Percentiles rank a stretch among this genome's conserved stretches.
phyloP scores from a whole-genome alignment of 2,329 filamentous ascomycete genomes.

The Tricladium varicosporioides region DNA sequence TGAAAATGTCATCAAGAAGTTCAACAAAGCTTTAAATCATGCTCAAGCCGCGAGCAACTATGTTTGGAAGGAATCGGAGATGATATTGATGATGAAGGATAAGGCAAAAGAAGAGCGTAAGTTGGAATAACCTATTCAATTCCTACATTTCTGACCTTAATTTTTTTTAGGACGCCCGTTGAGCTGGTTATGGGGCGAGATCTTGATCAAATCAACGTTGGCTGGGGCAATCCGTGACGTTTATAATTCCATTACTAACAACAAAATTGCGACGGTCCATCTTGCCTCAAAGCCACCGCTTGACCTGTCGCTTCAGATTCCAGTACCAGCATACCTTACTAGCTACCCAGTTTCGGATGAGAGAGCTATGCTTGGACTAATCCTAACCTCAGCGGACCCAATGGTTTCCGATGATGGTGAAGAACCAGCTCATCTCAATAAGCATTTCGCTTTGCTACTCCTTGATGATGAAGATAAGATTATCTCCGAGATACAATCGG shows the following conservation, averaged over 20 bases:
- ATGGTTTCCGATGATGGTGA: conserved; percentile 68
- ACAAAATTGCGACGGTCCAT: conserved; percentile 81
- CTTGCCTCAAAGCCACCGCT: conserved; percentile 60
- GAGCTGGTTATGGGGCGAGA: conserved; percentile 66
- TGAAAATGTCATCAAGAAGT: conserved; percentile 84
- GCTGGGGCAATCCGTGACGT: conserved; percentile 81
- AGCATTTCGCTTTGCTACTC: conserved; percentile 82
- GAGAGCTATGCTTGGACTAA: conserved; percentile 70
- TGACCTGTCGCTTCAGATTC: conserved; percentile 63
- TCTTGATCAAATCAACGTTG: conserved; percentile 70
- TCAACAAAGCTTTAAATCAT: conserved; percentile 89
- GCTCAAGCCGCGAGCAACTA: conserved; percentile 89
- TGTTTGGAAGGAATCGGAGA: conserved; percentile 86
- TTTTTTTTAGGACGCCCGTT: conserved; percentile 44
- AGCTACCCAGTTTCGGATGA: conserved; percentile 70
- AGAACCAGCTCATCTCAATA: conserved; percentile 69
- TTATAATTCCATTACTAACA: conserved; percentile 76
- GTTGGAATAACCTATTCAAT: conserved; percentile 12
- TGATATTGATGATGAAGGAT: conserved; percentile 77
- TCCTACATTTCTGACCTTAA: conserved; percentile 10
- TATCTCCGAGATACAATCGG: conserved; percentile 71
- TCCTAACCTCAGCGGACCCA: conserved; percentile 83
- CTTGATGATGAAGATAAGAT: conserved; percentile 78
- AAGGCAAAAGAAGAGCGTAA: conserved; percentile 68
- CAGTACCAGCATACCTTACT: conserved; percentile 63